Conservation (phyloP, 257 asterid genomes). For the Capsicum pubescens region DNA sequence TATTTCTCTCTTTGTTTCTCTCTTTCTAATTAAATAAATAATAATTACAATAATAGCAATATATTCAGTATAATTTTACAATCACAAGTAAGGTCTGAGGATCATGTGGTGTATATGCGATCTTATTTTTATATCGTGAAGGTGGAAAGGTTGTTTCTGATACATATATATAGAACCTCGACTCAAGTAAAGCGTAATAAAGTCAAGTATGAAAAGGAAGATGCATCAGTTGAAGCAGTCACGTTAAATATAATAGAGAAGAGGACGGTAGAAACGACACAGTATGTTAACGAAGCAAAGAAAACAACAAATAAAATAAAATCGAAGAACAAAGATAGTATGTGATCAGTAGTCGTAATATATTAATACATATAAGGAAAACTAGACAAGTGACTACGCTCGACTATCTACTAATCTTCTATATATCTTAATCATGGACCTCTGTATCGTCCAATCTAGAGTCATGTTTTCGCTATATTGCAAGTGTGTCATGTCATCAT, state of each 20-base stretch:
- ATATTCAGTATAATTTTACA: neutral
- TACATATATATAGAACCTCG: neutral
- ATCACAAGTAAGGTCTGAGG: rapidly evolving
- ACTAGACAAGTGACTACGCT: no score
- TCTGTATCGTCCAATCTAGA: neutral
- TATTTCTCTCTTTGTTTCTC: neutral
- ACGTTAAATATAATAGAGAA: neutral
- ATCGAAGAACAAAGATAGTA: neutral
- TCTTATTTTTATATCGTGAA: neutral
- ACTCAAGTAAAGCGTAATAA: neutral
- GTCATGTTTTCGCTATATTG: neutral
- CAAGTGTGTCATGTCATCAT: neutral
- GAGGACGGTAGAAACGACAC: neutral
- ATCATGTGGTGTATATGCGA: neutral
- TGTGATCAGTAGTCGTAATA: neutral
- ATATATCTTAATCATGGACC: neutral
- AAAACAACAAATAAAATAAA: neutral
- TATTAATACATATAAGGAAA: no score
- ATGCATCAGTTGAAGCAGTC: neutral
- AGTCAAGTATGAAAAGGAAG: neutral
- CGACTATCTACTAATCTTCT: neutral
- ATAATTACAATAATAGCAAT: no score
- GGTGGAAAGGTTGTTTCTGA: neutral
- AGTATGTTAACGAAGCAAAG: neutral
- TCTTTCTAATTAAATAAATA: no score